phyloP scores from a whole-genome alignment of 1,284 basidiomycete species.

The Ceratobasidium sp. region DNA sequence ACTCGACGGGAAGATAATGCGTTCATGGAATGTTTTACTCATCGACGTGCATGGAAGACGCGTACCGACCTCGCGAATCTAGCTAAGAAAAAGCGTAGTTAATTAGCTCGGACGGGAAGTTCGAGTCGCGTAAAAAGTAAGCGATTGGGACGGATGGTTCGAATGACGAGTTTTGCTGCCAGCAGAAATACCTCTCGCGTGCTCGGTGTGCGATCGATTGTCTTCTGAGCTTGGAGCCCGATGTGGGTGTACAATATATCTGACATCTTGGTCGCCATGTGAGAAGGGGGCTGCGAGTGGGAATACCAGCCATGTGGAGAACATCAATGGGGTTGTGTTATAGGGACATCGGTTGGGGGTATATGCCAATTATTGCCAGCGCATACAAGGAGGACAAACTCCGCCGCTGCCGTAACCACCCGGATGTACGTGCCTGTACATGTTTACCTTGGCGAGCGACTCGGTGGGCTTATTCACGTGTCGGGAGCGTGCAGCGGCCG shows the following conservation, averaged over 20 bases:
- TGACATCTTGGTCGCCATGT: neutral
- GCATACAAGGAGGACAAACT: conserved; percentile 32
- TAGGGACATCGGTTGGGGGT: too few relatives aligned
- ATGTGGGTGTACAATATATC: neutral
- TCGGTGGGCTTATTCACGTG: conserved; percentile 24
- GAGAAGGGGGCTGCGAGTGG: neutral
- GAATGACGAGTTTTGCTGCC: too few relatives aligned
- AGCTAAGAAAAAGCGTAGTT: neutral
- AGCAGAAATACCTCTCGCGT: too few relatives aligned
- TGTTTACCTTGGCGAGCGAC: neutral
- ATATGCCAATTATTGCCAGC: neutral
- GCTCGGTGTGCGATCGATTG: too few relatives aligned
- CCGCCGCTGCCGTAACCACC: conserved; percentile 43
- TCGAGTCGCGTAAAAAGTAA: neutral
- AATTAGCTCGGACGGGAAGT: neutral
- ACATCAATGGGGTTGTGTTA: neutral
- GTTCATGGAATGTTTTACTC: too few relatives aligned
- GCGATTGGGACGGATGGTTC: neutral
- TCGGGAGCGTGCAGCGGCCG: neutral
- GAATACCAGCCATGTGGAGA: conserved; percentile 26
- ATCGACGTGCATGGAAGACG: too few relatives aligned
- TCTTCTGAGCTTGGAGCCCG: neutral
- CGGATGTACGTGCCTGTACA: neutral
- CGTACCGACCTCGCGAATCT: too few relatives aligned
- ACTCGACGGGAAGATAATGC: too few relatives aligned